A percentile compares a stretch with the other conserved stretches of the same genome.
These are phyloP conservation scores for Talaromyces atroroseus DNA, from an alignment of 2,329 filamentous ascomycete species.

Conservation along the genomic window DNA sequence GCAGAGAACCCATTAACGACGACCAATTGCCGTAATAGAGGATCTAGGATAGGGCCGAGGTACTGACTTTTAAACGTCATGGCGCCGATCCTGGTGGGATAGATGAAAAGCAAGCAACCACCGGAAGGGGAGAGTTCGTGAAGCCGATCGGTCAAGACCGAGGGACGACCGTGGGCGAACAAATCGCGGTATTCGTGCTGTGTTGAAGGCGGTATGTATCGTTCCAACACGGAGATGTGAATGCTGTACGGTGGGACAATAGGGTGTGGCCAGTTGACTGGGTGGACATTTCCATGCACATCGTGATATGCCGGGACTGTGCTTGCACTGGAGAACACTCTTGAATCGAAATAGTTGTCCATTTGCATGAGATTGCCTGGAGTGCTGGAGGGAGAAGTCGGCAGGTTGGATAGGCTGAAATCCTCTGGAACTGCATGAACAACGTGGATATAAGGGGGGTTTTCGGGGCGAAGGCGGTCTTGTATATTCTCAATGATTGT, in stretches of 20 bases:
- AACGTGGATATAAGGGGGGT: slow-evolving; percentile 58
- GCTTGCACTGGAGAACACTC: slow-evolving; percentile 58
- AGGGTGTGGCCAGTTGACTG: slow-evolving; percentile 48
- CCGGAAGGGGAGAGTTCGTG: slow-evolving; percentile 53
- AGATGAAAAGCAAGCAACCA: slow-evolving; percentile 57
- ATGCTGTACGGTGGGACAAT: slow-evolving; percentile 57
- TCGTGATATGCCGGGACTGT: slow-evolving; percentile 55
- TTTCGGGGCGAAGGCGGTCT: slow-evolving; percentile 44
- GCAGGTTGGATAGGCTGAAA: slow-evolving; percentile 57
- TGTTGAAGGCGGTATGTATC: slow-evolving; percentile 60
- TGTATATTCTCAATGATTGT: slow-evolving; percentile 53
- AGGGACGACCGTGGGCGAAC: slow-evolving; percentile 51
- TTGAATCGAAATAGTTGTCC: slow-evolving; percentile 58
- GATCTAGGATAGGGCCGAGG: slow-evolving; percentile 57
- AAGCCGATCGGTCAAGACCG: slow-evolving; percentile 56
- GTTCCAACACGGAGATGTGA: slow-evolving; percentile 57
- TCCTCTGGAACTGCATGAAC: slow-evolving; percentile 59
- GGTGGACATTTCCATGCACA: slow-evolving; percentile 43
- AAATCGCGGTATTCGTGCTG: slow-evolving; percentile 55
- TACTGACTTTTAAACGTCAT: slow-evolving; percentile 56
- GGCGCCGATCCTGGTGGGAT: slow-evolving; percentile 55
- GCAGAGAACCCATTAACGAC: slow-evolving; percentile 55
- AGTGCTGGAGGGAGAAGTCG: slow-evolving; percentile 58
- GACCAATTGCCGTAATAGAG: slow-evolving; percentile 53
- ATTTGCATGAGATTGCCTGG: slow-evolving; percentile 45